Base-by-base conservation (phyloP, 129 eudicot genomes). In the Calendula officinalis region DNA sequence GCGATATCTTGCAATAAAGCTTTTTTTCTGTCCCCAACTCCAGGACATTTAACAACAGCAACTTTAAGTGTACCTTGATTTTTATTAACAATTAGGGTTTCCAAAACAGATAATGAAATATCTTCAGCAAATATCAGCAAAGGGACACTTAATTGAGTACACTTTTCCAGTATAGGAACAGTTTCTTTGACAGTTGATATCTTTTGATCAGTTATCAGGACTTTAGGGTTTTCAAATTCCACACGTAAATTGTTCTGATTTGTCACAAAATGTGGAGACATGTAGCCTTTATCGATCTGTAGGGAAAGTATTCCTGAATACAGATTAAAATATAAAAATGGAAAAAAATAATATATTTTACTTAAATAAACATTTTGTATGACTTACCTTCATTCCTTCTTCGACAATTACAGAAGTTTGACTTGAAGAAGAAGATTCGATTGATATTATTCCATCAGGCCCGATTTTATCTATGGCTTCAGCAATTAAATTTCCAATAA, bases 311-410 rank as follows among this genome's bases (percentile, higher is more conserved):
- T 72, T 66, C 82, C 83, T 77, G 81, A 67, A 75, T 64, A 79
- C 64, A 76, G 77, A 75, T 86, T 52, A 78, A 77, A 65, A 73
- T 69, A 66, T 52, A 74, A 61, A 62, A 69, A 64, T 51, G 76
- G 56, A 59, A 75, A 72, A 61, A 67, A 75, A 34, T 51, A 75
- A 72, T 44, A 69, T 5, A 63, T 62, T 47, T 47, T 30, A 51
- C 30, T 22, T 22, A 22, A 22, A 22, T 22, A 56, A 56, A 34
- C 62, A 56, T 35, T 56, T 8, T 38, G 51, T 39, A 46, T 47
- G 60, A 66, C 55, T 66, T 82, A 88, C 98, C 95, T 87, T 87
- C 96, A 91, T 87, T 80, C 98, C 98, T 81, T 91, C 98, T 80
- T 91, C 98, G 71, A 91, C 75, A 2, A 71, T 62, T 38, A 91